Evolutionary conservation across 306 rosid genomes (phyloP).

Genomic region (Lathyrus oleraceus): DNA sequence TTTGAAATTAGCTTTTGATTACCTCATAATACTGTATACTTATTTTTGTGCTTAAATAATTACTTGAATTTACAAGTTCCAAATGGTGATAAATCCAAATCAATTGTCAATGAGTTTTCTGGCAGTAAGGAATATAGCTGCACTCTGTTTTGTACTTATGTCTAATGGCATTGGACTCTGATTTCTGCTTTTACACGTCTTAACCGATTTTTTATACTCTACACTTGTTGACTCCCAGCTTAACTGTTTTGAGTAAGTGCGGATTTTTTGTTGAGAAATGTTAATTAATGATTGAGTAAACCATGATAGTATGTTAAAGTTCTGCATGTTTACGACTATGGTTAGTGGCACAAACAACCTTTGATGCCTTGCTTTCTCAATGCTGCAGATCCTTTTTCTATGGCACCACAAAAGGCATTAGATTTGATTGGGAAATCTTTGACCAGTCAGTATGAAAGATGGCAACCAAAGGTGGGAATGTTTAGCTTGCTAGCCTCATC

Average conservation of each 20-base stretch:
- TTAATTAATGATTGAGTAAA: constrained; percentile 23
- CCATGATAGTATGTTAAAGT: constrained; percentile 1
- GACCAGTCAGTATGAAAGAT: constrained; percentile 91
- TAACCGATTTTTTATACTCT: not conserved
- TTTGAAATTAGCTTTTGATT: constrained; percentile 17
- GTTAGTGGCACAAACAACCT: not conserved
- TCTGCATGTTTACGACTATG: not conserved
- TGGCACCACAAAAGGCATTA: constrained; percentile 94
- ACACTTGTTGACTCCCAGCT: not conserved
- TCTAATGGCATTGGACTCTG: not conserved
- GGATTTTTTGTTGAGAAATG: constrained; percentile 12
- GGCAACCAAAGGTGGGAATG: constrained; percentile 91
- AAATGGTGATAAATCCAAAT: constrained; percentile 11
- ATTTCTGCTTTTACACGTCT: not conserved
- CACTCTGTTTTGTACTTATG: not conserved
- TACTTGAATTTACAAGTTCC: constrained; percentile 26
- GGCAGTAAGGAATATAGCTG: not conserved
- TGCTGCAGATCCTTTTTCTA: constrained; percentile 85
- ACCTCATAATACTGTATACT: not conserved
- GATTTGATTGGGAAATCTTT: constrained; percentile 87
- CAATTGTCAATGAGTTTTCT: constrained; percentile 14
- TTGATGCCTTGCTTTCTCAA: constrained; percentile 28
- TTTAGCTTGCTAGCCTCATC: constrained; percentile 27
- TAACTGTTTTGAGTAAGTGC: not conserved
- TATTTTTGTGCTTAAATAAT: not conserved